A percentile compares a stretch with the other conserved stretches of the same genome.
Conservation (phyloP, 805 yeast genomes). For the Ogataea haglerorum region DNA sequence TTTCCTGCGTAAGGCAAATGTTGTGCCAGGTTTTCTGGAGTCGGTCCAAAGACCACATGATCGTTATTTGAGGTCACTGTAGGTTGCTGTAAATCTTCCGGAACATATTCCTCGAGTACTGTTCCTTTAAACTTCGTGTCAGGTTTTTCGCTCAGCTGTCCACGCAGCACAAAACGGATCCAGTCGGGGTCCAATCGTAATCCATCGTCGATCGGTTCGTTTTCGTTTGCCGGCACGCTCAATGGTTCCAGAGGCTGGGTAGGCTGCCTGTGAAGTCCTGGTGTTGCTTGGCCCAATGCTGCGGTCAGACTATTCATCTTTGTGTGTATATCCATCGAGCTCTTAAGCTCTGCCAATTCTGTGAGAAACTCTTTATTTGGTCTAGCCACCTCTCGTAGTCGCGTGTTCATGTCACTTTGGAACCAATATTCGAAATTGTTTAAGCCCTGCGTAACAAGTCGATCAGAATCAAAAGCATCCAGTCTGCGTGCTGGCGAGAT, state of each 20-base stretch:
- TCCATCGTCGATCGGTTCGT: constrained; percentile 1
- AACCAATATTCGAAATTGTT: constrained; percentile 57
- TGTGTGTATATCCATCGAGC: constrained; percentile 23
- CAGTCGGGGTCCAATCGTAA: constrained; percentile 32
- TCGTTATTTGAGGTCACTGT: constrained; percentile 26
- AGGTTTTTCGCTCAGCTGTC: constrained; percentile 24
- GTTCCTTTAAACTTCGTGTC: constrained; percentile 29
- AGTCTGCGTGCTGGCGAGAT: constrained; percentile 55
- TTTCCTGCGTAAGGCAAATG: constrained; percentile 33
- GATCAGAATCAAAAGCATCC: constrained; percentile 52
- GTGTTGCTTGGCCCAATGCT: constrained; percentile 29
- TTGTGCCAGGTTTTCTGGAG: constrained; percentile 32
- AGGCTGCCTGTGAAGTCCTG: constrained; percentile 16
- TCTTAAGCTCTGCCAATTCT: constrained; percentile 21
- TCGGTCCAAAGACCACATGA: constrained; percentile 33
- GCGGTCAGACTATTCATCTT: constrained; percentile 34
- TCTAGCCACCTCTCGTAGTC: constrained; percentile 38
- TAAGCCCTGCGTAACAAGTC: constrained; percentile 45
- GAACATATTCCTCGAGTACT: constrained; percentile 25
- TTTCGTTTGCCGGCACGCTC: not conserved
- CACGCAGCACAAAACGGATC: constrained; percentile 31
- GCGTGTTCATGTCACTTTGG: constrained; percentile 41
- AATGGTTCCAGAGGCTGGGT: constrained; percentile 1
- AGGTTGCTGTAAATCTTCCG: constrained; percentile 25
- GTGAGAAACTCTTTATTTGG: constrained; percentile 29